These are phyloP conservation scores for Rhodosporidiobolus sp. DNA, from an alignment of 768 basidiomycete genomes.

Conservation along the genomic window DNA sequence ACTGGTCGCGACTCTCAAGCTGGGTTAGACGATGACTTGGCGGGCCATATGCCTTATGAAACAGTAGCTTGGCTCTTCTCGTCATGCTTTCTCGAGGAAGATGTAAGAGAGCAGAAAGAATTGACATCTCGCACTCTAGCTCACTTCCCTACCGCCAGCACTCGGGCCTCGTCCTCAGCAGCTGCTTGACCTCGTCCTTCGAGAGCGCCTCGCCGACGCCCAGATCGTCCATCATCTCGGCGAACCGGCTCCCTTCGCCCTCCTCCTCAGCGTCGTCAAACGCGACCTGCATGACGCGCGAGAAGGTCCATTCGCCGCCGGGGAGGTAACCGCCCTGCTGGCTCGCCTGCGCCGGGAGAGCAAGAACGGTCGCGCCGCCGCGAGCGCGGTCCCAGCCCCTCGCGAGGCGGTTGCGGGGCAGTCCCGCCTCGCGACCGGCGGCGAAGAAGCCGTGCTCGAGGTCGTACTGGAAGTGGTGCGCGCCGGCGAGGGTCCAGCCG, in stretches of 20 bases:
- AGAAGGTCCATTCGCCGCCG: slow-evolving; percentile 49
- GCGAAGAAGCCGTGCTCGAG: slow-evolving; percentile 78
- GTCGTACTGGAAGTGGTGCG: slow-evolving; percentile 66
- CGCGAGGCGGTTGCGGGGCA: slow-evolving; percentile 55
- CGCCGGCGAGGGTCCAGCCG: slow-evolving; percentile 60
- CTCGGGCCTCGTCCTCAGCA: slow-evolving; percentile 45
- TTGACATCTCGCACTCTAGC: too few relatives aligned
- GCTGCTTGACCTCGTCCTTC: slow-evolving; percentile 56
- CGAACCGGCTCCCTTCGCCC: slow-evolving; percentile 44
- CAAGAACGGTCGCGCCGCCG: slow-evolving; percentile 67
- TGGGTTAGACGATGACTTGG: too few relatives aligned
- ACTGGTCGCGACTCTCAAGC: too few relatives aligned
- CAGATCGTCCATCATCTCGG: slow-evolving; percentile 53
- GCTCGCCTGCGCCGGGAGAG: slow-evolving; percentile 56
- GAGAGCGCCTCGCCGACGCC: slow-evolving; percentile 61
- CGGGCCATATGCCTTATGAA: too few relatives aligned
- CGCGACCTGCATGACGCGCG: slow-evolving; percentile 54
- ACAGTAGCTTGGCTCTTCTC: too few relatives aligned
- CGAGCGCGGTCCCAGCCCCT: slow-evolving; percentile 72
- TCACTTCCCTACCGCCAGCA: slow-evolving; percentile 44
- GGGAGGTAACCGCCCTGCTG: slow-evolving; percentile 18
- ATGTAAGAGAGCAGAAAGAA: too few relatives aligned
- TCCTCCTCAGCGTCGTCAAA: slow-evolving; percentile 53
- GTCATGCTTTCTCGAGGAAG: too few relatives aligned
- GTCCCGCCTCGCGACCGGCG: slow-evolving; percentile 48